Conservation (phyloP, 306 rosid species). For the Lathyrus sativus region DNA sequence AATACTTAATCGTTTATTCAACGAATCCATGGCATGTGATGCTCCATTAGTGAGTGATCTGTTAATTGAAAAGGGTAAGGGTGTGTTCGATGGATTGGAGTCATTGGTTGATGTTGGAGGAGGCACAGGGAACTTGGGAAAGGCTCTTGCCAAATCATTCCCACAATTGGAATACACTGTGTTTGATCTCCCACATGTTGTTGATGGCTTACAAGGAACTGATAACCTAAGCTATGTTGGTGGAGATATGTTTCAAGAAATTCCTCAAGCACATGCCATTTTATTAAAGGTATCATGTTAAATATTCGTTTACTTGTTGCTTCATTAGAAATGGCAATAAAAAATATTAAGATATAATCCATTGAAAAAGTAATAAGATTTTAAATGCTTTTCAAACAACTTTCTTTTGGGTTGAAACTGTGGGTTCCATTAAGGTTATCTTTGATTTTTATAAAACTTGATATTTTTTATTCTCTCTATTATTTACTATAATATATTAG, state of each 20-base stretch:
- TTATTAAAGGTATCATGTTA: too few species aligned
- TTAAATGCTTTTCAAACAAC: too few species aligned
- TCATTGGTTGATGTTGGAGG: slow-evolving; percentile 12
- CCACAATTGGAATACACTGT: background rate
- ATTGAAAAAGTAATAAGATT: too few species aligned
- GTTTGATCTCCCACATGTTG: background rate
- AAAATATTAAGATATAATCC: too few species aligned
- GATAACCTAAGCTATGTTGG: background rate
- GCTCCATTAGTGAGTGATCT: background rate
- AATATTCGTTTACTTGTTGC: too few species aligned
- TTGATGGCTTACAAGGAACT: background rate
- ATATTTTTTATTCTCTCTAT: background rate
- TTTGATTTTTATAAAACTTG: too few species aligned
- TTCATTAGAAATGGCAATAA: too few species aligned
- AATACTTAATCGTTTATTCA: background rate
- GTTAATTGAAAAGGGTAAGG: background rate
- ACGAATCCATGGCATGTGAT: background rate
- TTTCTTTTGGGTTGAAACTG: too few species aligned
- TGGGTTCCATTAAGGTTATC: too few species aligned
- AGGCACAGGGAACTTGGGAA: background rate
- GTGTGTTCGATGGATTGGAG: background rate
- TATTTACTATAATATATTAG: background rate
- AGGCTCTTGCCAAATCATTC: background rate
- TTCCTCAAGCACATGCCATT: background rate
- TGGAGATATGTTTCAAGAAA: background rate